A percentile compares a stretch with the other conserved stretches of the same genome.
Evolutionary conservation across 441 rosid genomes (phyloP).

Genomic region (Omphalea diandra): DNA sequence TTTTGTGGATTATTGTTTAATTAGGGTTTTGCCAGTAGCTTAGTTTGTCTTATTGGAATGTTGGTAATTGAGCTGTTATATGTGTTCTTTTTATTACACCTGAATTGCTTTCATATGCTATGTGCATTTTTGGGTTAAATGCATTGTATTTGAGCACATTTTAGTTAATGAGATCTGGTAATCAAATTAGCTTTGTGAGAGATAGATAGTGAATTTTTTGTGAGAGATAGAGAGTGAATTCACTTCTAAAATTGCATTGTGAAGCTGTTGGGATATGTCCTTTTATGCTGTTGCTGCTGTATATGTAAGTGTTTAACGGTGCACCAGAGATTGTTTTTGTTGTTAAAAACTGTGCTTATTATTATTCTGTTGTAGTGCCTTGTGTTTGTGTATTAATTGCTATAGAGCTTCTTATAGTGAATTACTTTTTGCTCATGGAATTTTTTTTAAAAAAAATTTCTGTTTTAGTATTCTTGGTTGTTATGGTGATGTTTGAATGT

Average conservation of each 20-base stretch:
- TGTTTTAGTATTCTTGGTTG: too few relatives aligned
- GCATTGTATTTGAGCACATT: background rate
- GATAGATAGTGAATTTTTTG: too few relatives aligned
- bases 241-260: background rate
- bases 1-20: background rate
- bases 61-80: background rate
- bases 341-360: too few relatives aligned
- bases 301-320: background rate
- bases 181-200: too few relatives aligned
- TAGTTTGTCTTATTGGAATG: background rate
- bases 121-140: background rate
- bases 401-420: too few relatives aligned
- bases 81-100: background rate
- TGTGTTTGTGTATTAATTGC: background rate
- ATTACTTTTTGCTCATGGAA: too few relatives aligned
- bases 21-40: conserved; percentile 5
- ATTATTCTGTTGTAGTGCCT: background rate
- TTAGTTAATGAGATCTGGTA: background rate
- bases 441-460: too few relatives aligned
- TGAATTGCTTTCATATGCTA: background rate
- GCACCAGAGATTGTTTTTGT: background rate
- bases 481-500: too few relatives aligned
- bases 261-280: background rate
- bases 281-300: background rate
- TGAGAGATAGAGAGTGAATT: background rate